Percentiles rank a stretch among this genome's conserved stretches.
Evolutionary conservation across 441 rosid genomes (phyloP).

Genomic region (Erodium texanum): DNA sequence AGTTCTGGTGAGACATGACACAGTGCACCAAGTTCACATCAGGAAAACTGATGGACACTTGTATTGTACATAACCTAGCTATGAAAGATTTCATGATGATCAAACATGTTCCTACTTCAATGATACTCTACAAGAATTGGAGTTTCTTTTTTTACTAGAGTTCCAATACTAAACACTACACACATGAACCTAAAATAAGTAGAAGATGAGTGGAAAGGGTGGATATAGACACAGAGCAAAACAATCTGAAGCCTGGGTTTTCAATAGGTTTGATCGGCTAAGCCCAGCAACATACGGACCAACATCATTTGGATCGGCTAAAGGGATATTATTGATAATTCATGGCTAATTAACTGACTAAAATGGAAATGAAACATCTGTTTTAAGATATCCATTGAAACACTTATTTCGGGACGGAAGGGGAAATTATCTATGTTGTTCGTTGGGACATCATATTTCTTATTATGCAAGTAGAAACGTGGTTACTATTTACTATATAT

Average conservation of each 20-base stretch:
- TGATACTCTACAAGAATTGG: background rate
- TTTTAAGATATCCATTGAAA: too few relatives aligned
- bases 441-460: background rate
- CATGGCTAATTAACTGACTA: too few relatives aligned
- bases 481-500: background rate
- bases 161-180: background rate
- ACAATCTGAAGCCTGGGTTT: background rate
- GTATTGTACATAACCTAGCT: too few relatives aligned
- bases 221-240: background rate
- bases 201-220: background rate
- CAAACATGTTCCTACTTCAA: too few relatives aligned
- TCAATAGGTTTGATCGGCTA: background rate
- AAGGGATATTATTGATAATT: too few relatives aligned
- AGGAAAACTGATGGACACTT: background rate
- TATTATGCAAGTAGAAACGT: background rate
- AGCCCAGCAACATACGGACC: background rate
- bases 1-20: background rate
- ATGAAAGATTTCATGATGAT: background rate
- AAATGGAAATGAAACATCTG: too few relatives aligned
- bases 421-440: background rate
- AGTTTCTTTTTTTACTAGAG: too few relatives aligned
- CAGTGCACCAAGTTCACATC: background rate
- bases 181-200: background rate
- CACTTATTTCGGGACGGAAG: too few relatives aligned
- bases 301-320: background rate